A percentile compares a stretch with the other conserved stretches of the same genome.
phyloP scores from a whole-genome alignment of 495 filamentous ascomycete genomes.

The Penicilliopsis zonata region DNA sequence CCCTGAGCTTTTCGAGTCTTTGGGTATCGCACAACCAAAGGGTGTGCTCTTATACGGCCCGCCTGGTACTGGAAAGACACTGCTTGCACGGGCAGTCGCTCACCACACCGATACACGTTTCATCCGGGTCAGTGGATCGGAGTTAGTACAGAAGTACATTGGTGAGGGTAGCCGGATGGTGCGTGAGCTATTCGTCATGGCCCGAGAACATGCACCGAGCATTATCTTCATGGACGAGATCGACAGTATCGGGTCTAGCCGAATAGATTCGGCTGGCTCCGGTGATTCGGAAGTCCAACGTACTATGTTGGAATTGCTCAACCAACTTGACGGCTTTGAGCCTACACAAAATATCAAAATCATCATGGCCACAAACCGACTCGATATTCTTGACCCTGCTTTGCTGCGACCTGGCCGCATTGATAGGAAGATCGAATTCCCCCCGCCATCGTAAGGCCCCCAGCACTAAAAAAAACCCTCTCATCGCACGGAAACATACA shows the following conservation, averaged over 20 bases:
- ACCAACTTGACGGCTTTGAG: constrained; percentile 98
- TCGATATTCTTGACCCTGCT: constrained; percentile 94
- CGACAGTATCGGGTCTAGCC: constrained; percentile 93
- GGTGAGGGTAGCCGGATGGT: constrained; percentile 98
- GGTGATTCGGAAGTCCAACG: constrained; percentile 99
- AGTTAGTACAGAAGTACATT: constrained; percentile 98
- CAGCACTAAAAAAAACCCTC: too few species aligned
- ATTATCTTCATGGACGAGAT: constrained; percentile 99
- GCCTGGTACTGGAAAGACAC: constrained; percentile 93
- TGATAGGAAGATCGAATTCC: constrained; percentile 99
- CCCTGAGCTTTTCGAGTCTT: constrained; percentile 94
- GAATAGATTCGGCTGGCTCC: constrained; percentile 87
- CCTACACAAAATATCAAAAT: constrained; percentile 99
- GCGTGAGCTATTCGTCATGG: constrained; percentile 98
- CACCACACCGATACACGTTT: constrained; percentile 99
- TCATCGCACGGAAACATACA: neutral
- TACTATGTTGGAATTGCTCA: constrained; percentile 97
- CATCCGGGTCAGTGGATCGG: constrained; percentile 91
- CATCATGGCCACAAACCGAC: constrained; percentile 97
- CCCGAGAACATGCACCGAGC: constrained; percentile 93
- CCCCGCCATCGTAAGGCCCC: constrained; percentile 64
- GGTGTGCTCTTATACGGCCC: constrained; percentile 95
- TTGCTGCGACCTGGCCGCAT: constrained; percentile 90
- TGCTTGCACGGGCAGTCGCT: constrained; percentile 88
- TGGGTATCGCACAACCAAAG: constrained; percentile 96